Conservation (phyloP, 2,329 filamentous ascomycete genomes). For the Neurospora crassa region DNA sequence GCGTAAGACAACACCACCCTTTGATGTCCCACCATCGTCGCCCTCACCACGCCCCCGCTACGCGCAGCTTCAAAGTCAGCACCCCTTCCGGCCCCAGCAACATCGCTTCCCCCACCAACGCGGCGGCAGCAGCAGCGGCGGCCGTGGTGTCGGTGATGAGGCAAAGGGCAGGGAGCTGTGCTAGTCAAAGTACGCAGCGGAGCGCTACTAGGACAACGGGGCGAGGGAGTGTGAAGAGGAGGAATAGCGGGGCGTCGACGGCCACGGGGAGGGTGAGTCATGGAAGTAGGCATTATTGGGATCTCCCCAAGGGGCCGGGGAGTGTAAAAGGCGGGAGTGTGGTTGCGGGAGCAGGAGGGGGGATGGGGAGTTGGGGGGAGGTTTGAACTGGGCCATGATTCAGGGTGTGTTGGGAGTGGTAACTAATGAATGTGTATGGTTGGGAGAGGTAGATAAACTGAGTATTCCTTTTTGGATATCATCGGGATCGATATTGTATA, state of each 20-base stretch:
- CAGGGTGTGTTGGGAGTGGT: not conserved
- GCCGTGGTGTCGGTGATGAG: conserved; percentile 27
- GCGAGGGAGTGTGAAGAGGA: conserved; percentile 23
- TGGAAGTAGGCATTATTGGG: conserved; percentile 76
- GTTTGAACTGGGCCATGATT: conserved; percentile 41
- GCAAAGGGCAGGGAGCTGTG: conserved; percentile 57
- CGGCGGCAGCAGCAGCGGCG: not conserved
- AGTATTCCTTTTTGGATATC: not conserved
- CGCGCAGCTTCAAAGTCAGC: conserved; percentile 47
- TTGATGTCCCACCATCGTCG: conserved; percentile 51
- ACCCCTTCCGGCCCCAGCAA: conserved; percentile 35
- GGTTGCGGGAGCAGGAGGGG: conserved; percentile 50
- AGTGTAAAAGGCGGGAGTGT: conserved; percentile 55
- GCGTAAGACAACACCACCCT: conserved; percentile 83
- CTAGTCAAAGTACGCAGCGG: conserved; percentile 76
- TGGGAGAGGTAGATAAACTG: not conserved
- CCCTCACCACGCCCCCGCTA: conserved; percentile 33
- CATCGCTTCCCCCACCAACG: not conserved
- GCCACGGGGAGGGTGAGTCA: conserved; percentile 41
- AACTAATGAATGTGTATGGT: not conserved
- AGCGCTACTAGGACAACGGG: conserved; percentile 33
- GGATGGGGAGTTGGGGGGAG: conserved; percentile 73
- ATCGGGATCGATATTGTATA: not conserved
- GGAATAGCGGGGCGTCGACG: conserved; percentile 62
- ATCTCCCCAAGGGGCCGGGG: conserved; percentile 47